Conservation (phyloP, 2,329 filamentous ascomycete species). For the Colletotrichum sublineola region DNA sequence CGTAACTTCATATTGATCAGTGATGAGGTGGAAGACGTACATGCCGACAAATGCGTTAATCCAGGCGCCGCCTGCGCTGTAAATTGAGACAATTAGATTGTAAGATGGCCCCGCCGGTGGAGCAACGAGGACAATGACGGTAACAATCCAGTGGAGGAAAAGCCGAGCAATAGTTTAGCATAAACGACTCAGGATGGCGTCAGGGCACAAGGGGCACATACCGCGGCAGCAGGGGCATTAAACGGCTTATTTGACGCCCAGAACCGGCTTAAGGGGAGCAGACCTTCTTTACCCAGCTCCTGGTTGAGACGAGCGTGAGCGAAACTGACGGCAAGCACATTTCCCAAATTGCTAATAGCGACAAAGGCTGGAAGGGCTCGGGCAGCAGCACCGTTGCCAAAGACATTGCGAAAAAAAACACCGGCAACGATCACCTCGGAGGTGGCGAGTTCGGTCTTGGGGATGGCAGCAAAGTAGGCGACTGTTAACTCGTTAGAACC, state of each 20-base stretch:
- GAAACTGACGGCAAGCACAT: conserved; percentile 72
- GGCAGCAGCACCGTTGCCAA: conserved; percentile 66
- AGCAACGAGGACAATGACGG: conserved; percentile 73
- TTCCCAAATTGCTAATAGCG: conserved; percentile 71
- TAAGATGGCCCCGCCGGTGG: conserved; percentile 77
- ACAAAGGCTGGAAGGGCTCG: conserved; percentile 68
- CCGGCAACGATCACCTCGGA: conserved; percentile 72
- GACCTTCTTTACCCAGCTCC: conserved; percentile 77
- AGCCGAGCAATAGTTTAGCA: conserved; percentile 50
- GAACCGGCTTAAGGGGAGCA: conserved; percentile 74
- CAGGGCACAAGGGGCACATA: conserved; percentile 46
- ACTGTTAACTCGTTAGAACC: conserved; percentile 46
- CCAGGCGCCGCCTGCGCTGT: conserved; percentile 62
- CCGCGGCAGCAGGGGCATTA: conserved; percentile 71
- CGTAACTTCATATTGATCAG: fast-evolving
- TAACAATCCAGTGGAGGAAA: conserved; percentile 76
- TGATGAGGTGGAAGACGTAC: conserved; percentile 3
- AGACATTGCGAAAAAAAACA: conserved; percentile 73
- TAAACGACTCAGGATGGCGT: background rate
- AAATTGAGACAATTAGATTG: too few species aligned
- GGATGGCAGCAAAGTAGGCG: conserved; percentile 74
- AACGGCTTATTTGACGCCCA: conserved; percentile 79
- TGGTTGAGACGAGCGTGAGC: conserved; percentile 71
- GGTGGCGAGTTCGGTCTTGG: conserved; percentile 68
- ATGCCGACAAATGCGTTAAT: conserved; percentile 64